Conservation (phyloP, 169 alveolate genomes). For the Eimeria brunetti region DNA sequence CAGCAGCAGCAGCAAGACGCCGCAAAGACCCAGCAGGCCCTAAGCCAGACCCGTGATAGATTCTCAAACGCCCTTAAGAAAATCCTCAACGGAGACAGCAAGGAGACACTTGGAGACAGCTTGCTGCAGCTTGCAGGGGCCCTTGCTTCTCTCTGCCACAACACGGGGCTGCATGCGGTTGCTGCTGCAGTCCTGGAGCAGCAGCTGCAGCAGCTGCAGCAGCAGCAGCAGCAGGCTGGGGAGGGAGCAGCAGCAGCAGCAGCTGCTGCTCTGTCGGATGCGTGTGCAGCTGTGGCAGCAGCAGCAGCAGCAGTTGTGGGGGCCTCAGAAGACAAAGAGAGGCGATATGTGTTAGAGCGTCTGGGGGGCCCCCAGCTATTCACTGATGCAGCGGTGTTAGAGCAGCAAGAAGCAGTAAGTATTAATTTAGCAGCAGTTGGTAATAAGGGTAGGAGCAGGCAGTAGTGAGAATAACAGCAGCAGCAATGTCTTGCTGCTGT, state of each 20-base stretch:
- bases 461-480: background rate
- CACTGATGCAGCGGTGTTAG: background rate
- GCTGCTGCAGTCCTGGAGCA: slow-evolving; percentile 34
- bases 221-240: slow-evolving; percentile 80
- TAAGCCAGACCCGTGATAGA: background rate
- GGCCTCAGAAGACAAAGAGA: background rate
- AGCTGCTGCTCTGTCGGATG: slow-evolving; percentile 1
- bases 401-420: background rate
- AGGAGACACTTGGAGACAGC: background rate
- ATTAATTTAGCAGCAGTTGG: too few species aligned
- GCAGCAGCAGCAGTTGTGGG: slow-evolving; percentile 61
- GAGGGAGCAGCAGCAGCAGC: slow-evolving; percentile 9
- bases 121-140: slow-evolving; percentile 32
- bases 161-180: slow-evolving; percentile 48
- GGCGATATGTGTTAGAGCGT: background rate
- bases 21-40: background rate
- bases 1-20: slow-evolving; percentile 11
- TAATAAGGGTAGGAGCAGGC: too few species aligned
- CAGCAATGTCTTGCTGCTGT: background rate
- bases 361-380: slow-evolving; percentile 1
- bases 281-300: slow-evolving; percentile 62
- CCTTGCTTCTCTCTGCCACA: slow-evolving; percentile 7
- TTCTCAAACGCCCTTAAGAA: background rate
- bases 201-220: slow-evolving; percentile 79
- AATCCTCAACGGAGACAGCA: background rate